A percentile compares a stretch with the other conserved stretches of the same genome.
Evolutionary conservation across 169 alveolate genomes (phyloP).

Genomic region (Cryptosporidium parvum): DNA sequence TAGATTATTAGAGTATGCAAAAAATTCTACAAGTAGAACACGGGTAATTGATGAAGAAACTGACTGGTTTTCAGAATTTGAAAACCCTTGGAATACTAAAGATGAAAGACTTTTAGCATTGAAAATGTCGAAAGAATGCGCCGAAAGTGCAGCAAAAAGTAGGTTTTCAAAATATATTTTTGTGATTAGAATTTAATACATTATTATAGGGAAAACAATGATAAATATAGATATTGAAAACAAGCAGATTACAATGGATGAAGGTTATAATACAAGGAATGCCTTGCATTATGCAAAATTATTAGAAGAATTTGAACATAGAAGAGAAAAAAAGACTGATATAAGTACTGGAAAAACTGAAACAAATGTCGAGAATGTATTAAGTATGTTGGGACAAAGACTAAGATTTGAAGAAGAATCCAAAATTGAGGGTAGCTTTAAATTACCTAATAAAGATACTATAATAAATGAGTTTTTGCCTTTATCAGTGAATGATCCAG

Average conservation of each 20-base stretch:
- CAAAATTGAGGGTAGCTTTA: not conserved
- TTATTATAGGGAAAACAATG: slow-evolving; percentile 55
- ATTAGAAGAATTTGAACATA: slow-evolving; percentile 49
- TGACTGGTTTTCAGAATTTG: slow-evolving; percentile 75
- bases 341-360: not conserved
- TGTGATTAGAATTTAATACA: not conserved
- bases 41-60: slow-evolving; percentile 61
- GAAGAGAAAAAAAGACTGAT: not conserved
- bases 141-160: slow-evolving; percentile 30
- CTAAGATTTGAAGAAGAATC: slow-evolving; percentile 15
- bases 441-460: not conserved
- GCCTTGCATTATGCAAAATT: slow-evolving; percentile 10
- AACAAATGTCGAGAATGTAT: slow-evolving; percentile 7
- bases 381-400: slow-evolving; percentile 1
- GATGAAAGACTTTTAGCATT: slow-evolving; percentile 48
- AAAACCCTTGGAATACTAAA: slow-evolving; percentile 75
- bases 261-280: slow-evolving; percentile 31
- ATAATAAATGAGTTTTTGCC: not conserved
- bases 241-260: slow-evolving; percentile 43
- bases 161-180: slow-evolving; percentile 7
- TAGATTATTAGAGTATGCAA: slow-evolving; percentile 35
- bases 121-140: slow-evolving; percentile 41
- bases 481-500: not conserved
- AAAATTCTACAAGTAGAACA: slow-evolving; percentile 27
- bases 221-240: slow-evolving; percentile 54